Conservation (phyloP, 805 yeast genomes). For the Candida coquimbonensis region DNA sequence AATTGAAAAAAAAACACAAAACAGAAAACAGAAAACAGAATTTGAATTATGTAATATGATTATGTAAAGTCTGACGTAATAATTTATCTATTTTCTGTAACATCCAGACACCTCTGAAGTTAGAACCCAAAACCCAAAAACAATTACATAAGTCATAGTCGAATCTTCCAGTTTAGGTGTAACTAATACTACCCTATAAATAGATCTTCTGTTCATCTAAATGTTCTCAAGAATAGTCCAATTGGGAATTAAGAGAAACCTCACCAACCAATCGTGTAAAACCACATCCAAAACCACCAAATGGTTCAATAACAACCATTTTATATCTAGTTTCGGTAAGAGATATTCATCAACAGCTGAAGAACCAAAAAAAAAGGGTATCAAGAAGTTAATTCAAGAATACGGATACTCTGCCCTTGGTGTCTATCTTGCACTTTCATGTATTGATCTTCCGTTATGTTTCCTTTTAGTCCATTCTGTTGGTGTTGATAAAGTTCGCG, state of each 20-base stretch:
- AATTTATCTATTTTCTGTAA: too few relatives aligned
- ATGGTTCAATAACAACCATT: constrained; percentile 5
- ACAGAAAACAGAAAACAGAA: too few relatives aligned
- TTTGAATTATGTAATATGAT: too few relatives aligned
- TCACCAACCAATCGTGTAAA: not conserved
- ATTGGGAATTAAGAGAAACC: constrained; percentile 3
- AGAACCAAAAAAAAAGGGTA: constrained; percentile 20
- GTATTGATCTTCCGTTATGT: constrained; percentile 77
- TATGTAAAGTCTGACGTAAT: too few relatives aligned
- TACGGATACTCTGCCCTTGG: constrained; percentile 92
- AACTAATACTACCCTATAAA: too few relatives aligned
- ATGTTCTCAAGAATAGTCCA: constrained; percentile 3
- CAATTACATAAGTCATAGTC: too few relatives aligned
- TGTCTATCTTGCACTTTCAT: constrained; percentile 67
- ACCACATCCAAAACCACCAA: constrained; percentile 4
- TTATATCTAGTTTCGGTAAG: not conserved
- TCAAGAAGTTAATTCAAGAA: constrained; percentile 64
- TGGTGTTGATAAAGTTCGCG: constrained; percentile 76
- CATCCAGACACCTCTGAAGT: too few relatives aligned
- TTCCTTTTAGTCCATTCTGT: constrained; percentile 75
- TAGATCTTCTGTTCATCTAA: not conserved
- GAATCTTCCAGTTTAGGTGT: too few relatives aligned
- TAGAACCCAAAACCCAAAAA: too few relatives aligned
- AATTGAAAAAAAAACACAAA: too few relatives aligned
- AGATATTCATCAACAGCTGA: constrained; percentile 4